These are phyloP conservation scores for Gossypium schwendimanii DNA, from an alignment of 441 rosid genomes.

Conservation along the genomic window DNA sequence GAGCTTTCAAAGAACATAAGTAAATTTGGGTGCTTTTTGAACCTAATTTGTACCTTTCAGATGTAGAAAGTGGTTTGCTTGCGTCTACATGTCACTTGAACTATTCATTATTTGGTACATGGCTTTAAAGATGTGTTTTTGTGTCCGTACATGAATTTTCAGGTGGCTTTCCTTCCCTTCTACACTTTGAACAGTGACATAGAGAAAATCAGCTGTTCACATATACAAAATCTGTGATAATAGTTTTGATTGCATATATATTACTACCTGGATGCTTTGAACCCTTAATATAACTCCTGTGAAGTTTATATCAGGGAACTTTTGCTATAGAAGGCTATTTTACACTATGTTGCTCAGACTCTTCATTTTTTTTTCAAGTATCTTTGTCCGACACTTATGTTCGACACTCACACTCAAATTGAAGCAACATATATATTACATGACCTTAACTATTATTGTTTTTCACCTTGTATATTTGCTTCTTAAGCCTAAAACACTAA, in stretches of 20 bases:
- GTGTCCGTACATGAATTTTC: no score
- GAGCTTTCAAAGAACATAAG: background rate
- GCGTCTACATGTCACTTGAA: background rate
- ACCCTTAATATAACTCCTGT: background rate
- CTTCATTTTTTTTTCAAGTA: no score
- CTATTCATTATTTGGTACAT: background rate
- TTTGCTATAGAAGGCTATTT: background rate
- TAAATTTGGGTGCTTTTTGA: background rate
- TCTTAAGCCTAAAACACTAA: background rate
- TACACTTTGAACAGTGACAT: background rate
- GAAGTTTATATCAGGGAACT: background rate
- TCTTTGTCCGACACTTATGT: no score
- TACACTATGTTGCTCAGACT: no score
- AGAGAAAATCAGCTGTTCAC: background rate
- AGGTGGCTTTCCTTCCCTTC: background rate
- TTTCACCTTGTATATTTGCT: background rate
- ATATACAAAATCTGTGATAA: background rate
- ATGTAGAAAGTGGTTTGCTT: background rate
- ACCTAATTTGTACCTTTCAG: background rate
- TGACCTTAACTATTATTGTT: background rate
- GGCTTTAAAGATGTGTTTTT: background rate
- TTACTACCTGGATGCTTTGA: background rate
- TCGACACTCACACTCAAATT: no score
- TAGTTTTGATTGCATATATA: background rate
- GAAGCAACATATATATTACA: background rate